Percentiles rank a stretch among this genome's conserved stretches.
These are phyloP conservation scores for Pichia sp. DNA, from an alignment of 1,139 yeast species.

Conservation along the genomic window DNA sequence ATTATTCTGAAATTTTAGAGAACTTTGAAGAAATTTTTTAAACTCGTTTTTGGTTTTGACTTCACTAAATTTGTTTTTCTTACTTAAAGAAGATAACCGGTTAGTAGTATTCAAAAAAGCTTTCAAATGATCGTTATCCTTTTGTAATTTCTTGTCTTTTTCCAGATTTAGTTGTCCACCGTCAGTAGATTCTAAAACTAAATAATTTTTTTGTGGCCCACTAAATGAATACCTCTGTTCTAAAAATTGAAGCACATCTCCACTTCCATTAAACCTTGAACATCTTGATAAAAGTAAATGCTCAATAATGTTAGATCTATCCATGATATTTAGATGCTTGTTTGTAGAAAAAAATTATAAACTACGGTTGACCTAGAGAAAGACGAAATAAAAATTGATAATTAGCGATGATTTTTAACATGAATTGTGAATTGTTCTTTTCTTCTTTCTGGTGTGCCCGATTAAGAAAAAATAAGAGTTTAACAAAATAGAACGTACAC, in stretches of 20 bases:
- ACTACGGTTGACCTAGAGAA: background rate
- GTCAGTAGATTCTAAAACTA: conserved; percentile 43
- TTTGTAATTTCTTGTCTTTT: conserved; percentile 10
- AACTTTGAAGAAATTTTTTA: conserved; percentile 36
- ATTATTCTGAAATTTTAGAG: conserved; percentile 36
- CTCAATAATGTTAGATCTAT: conserved; percentile 43
- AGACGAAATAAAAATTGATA: background rate
- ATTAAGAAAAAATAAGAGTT: background rate
- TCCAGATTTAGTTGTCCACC: conserved; percentile 21
- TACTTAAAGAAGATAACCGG: conserved; percentile 2
- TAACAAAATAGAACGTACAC: background rate
- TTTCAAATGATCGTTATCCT: conserved; percentile 3
- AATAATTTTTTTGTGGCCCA: conserved; percentile 56
- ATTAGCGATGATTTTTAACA: background rate
- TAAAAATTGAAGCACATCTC: conserved; percentile 42
- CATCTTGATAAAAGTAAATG: conserved; percentile 46
- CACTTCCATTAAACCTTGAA: conserved; percentile 33
- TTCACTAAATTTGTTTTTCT: conserved; percentile 20
- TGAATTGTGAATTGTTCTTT: background rate
- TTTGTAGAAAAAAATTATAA: too few relatives aligned
- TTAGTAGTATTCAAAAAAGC: background rate
- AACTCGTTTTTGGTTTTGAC: conserved; percentile 40
- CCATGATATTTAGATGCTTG: conserved; percentile 16
- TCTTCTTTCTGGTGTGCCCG: background rate
- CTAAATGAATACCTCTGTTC: conserved; percentile 48